phyloP scores from a whole-genome alignment of 495 filamentous ascomycete species.

The Evansstolkia leycettana region DNA sequence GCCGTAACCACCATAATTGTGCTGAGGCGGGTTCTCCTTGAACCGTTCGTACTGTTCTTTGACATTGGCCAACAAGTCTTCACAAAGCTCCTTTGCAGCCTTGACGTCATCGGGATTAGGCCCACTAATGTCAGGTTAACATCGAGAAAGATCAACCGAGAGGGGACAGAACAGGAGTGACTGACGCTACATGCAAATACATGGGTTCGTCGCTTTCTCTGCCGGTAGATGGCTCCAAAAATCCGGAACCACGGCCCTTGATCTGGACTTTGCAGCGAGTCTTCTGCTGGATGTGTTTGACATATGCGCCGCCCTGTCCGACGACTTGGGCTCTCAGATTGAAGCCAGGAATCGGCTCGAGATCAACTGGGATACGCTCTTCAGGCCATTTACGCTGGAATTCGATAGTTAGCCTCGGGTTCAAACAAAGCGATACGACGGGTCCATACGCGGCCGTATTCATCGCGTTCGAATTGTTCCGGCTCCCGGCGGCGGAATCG shows the following conservation, averaged over 20 bases:
- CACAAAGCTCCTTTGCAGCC: constrained; percentile 73
- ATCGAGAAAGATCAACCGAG: not conserved
- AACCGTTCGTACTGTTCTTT: constrained; percentile 76
- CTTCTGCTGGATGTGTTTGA: constrained; percentile 94
- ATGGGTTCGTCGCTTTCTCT: constrained; percentile 88
- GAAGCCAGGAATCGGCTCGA: constrained; percentile 90
- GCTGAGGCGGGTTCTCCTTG: constrained; percentile 71
- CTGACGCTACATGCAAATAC: constrained; percentile 87
- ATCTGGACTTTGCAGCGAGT: constrained; percentile 94
- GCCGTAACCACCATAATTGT: constrained; percentile 44
- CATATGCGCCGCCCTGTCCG: constrained; percentile 82
- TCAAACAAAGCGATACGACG: not conserved
- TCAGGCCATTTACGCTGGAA: constrained; percentile 94
- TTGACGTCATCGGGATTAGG: constrained; percentile 81
- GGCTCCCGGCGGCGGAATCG: constrained; percentile 83
- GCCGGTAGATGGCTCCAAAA: constrained; percentile 71
- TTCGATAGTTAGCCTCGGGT: constrained; percentile 14
- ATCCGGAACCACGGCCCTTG: constrained; percentile 93
- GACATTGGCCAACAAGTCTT: constrained; percentile 75
- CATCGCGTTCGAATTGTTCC: constrained; percentile 84
- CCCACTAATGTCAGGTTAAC: constrained; percentile 49
- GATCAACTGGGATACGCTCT: constrained; percentile 77
- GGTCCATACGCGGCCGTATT: constrained; percentile 71
- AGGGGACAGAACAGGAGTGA: not conserved
- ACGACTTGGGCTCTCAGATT: constrained; percentile 93